phyloP scores from a whole-genome alignment of 2,329 filamentous ascomycete genomes.

The Ascochyta koolunga region DNA sequence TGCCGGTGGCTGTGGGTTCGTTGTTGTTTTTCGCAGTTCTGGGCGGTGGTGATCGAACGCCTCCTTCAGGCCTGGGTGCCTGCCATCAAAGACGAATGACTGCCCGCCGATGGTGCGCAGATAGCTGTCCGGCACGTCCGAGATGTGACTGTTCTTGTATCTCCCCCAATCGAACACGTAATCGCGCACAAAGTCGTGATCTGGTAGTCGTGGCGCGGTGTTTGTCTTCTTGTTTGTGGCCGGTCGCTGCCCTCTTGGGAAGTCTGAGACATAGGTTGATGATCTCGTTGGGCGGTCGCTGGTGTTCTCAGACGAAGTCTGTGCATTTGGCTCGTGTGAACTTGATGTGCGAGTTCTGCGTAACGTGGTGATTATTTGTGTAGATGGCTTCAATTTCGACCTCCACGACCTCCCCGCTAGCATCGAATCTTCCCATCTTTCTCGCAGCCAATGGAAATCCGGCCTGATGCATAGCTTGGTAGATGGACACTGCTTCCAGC shows the following conservation, averaged over 20 bases:
- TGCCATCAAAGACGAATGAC: conserved; percentile 23
- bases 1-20: conserved; percentile 4
- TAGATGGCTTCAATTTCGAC: conserved; percentile 6
- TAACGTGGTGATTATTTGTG: neutral
- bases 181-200: conserved; percentile 19
- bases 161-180: conserved; percentile 31
- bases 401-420: conserved; percentile 13
- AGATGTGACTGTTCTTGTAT: conserved; percentile 24
- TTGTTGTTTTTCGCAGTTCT: conserved; percentile 18
- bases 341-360: conserved; percentile 7
- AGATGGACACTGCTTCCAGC: conserved; percentile 24
- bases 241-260: conserved; percentile 18
- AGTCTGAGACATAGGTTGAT: conserved; percentile 6
- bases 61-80: conserved; percentile 26
- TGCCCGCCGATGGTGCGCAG: conserved; percentile 32
- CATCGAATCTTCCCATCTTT: conserved; percentile 20
- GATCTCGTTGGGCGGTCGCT: conserved; percentile 5
- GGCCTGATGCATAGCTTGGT: conserved; percentile 18
- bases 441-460: conserved; percentile 22
- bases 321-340: neutral
- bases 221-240: conserved; percentile 8
- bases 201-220: conserved; percentile 15
- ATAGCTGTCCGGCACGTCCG: conserved; percentile 28
- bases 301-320: neutral
- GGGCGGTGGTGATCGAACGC: conserved; percentile 35